These are phyloP conservation scores for Oenanthe javanica DNA, from an alignment of 140 eudicot species.

Conservation along the genomic window DNA sequence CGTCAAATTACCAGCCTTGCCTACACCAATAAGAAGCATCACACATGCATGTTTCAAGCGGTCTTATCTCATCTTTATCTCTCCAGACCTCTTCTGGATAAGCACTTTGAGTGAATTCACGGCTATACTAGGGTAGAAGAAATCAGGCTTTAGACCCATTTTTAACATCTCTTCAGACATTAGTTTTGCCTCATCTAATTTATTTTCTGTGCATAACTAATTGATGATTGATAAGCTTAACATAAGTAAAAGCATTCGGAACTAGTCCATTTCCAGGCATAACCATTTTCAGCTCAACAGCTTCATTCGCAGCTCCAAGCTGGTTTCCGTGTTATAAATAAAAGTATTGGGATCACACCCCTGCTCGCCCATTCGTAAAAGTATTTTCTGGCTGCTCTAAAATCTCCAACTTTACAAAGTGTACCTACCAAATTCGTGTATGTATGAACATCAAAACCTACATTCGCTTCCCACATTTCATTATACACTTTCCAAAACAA, in stretches of 20 bases:
- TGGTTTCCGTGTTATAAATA: constrained; percentile 23
- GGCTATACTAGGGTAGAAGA: constrained; percentile 18
- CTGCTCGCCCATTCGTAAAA: constrained; percentile 27
- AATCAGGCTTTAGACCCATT: constrained; percentile 28
- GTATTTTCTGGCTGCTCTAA: constrained; percentile 35
- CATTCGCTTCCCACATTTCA: constrained; percentile 18
- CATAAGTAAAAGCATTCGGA: constrained; percentile 28
- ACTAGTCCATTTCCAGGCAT: constrained; percentile 32
- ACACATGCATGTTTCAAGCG: constrained; percentile 18
- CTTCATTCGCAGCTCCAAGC: constrained; percentile 31
- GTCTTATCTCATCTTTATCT: constrained; percentile 22
- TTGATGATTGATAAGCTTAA: constrained; percentile 20
- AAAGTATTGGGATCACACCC: constrained; percentile 26
- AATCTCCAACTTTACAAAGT: constrained; percentile 33
- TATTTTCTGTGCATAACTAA: constrained; percentile 23
- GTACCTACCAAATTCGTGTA: constrained; percentile 35
- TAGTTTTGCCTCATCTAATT: constrained; percentile 28
- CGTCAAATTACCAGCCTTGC: constrained; percentile 27
- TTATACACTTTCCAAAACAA: constrained; percentile 40
- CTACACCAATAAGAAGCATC: constrained; percentile 30
- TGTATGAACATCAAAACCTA: constrained; percentile 29
- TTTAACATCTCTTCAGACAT: constrained; percentile 35
- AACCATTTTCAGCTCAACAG: constrained; percentile 27
- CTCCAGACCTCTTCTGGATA: constrained; percentile 29
- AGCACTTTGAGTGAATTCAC: constrained; percentile 27